Evolutionary conservation across 192 early-diverging fungal genomes (phyloP).

Genomic region (Gaertneriomyces semiglobifer): DNA sequence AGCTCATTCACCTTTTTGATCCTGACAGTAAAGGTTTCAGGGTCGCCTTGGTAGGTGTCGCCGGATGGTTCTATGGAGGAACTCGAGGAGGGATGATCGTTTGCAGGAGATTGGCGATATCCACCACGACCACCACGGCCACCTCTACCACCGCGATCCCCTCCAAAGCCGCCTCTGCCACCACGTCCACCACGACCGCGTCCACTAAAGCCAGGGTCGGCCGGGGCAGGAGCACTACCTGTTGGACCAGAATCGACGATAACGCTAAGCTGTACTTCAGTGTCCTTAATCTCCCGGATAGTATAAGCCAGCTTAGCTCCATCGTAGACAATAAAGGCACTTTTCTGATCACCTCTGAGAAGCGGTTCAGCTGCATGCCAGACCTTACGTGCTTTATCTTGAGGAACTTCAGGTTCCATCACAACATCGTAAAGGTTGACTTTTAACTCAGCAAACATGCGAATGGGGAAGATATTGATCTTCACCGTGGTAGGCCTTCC

Average conservation of each 20-base stretch:
- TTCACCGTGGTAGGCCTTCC: neutral
- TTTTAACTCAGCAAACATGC: constrained; percentile 7
- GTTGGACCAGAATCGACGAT: constrained; percentile 1
- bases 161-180: constrained; percentile 5
- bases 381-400: neutral
- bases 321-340: constrained; percentile 30
- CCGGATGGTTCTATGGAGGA: neutral
- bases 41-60: neutral
- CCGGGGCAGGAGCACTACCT: constrained; percentile 13
- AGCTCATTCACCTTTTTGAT: constrained; percentile 18
- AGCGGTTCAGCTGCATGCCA: constrained; percentile 17
- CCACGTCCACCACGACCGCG: constrained; percentile 17
- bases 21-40: constrained; percentile 5
- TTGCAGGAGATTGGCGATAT: neutral
- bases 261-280: constrained; percentile 8
- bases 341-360: constrained; percentile 13
- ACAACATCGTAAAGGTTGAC: constrained; percentile 37
- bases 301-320: constrained; percentile 35
- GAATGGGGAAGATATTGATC: constrained; percentile 23
- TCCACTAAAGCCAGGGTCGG: neutral
- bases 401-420: constrained; percentile 21
- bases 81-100: neutral
- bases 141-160: constrained; percentile 19
- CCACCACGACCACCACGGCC: constrained; percentile 25
- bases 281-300: neutral